phyloP scores from a whole-genome alignment of 2,329 filamentous ascomycete genomes.

The Incumbomyces lentus region DNA sequence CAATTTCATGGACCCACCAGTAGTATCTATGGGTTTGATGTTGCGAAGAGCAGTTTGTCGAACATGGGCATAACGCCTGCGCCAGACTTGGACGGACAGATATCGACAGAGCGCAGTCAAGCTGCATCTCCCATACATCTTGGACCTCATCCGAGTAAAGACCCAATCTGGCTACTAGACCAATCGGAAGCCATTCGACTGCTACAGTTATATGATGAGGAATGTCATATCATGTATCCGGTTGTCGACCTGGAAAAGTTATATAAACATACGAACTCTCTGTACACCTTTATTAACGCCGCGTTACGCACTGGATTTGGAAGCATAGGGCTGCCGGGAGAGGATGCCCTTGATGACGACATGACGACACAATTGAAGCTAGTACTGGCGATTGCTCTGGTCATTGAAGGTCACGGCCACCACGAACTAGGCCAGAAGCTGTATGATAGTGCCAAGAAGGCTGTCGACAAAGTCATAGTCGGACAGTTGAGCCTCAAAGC shows the following conservation, averaged over 20 bases:
- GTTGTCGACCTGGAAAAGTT: conserved; percentile 65
- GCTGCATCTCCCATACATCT: conserved; percentile 32
- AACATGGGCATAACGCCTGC: conserved; percentile 75
- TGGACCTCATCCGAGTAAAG: conserved; percentile 42
- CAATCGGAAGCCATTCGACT: conserved; percentile 72
- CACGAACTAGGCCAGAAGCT: conserved; percentile 63
- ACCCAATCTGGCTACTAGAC: conserved; percentile 70
- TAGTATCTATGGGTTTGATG: conserved; percentile 71
- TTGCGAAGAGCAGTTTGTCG: conserved; percentile 76
- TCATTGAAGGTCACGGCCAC: conserved; percentile 68
- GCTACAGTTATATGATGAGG: conserved; percentile 73
- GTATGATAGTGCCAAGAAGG: conserved; percentile 64
- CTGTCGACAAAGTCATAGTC: conserved; percentile 55
- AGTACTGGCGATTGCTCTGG: conserved; percentile 66
- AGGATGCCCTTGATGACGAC: conserved; percentile 52
- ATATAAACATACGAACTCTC: conserved; percentile 56
- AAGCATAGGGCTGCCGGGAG: conserved; percentile 42
- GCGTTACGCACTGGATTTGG: conserved; percentile 50
- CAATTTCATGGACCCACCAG: conserved; percentile 79
- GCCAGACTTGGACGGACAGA: conserved; percentile 48
- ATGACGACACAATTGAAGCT: conserved; percentile 68
- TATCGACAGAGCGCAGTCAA: conserved; percentile 45
- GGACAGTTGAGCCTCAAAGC: conserved; percentile 47
- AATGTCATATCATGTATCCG: conserved; percentile 87
- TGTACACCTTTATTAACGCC: conserved; percentile 65